Percentiles rank a stretch among this genome's conserved stretches.
Conservation (phyloP, 805 yeast species). For the Monosporozyma unispora region DNA sequence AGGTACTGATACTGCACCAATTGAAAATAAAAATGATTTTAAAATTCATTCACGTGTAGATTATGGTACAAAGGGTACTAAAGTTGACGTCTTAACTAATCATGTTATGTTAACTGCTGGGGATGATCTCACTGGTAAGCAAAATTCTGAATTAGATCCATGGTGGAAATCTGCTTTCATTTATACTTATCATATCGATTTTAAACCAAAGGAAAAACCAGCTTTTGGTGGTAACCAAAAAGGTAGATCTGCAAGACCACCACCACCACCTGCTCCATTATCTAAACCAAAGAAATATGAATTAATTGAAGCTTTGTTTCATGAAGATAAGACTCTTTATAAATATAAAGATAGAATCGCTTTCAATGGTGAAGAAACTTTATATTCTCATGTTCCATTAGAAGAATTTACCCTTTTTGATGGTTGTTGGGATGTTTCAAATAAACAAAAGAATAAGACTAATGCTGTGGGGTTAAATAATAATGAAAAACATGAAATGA, state of each 20-base stretch:
- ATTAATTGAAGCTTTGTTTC: slow-evolving; percentile 14
- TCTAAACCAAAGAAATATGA: slow-evolving; percentile 16
- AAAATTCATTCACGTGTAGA: slow-evolving; percentile 12
- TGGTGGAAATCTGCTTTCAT: slow-evolving; percentile 19
- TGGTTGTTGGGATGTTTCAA: slow-evolving; percentile 19
- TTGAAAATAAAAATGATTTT: slow-evolving; percentile 3
- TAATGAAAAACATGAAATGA: neutral
- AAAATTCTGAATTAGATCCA: slow-evolving; percentile 5
- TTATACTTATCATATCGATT: slow-evolving; percentile 16
- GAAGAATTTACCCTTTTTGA: slow-evolving; percentile 19
- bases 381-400: slow-evolving; percentile 17
- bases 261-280: slow-evolving; percentile 9
- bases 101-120: slow-evolving; percentile 12
- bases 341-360: slow-evolving; percentile 16
- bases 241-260: slow-evolving; percentile 3
- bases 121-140: slow-evolving; percentile 9
- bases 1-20: slow-evolving; percentile 3
- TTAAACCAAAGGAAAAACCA: slow-evolving; percentile 3
- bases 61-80: slow-evolving; percentile 20
- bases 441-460: slow-evolving; percentile 11
- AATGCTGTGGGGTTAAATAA: slow-evolving; percentile 1
- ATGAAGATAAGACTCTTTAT: slow-evolving; percentile 14
- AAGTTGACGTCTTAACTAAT: slow-evolving; percentile 18
- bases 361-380: slow-evolving; percentile 19
- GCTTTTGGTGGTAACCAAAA: neutral